Percentiles rank a stretch among this genome's conserved stretches.
Conservation (phyloP, 106 monocot species). For the Ottelia alismoides region DNA sequence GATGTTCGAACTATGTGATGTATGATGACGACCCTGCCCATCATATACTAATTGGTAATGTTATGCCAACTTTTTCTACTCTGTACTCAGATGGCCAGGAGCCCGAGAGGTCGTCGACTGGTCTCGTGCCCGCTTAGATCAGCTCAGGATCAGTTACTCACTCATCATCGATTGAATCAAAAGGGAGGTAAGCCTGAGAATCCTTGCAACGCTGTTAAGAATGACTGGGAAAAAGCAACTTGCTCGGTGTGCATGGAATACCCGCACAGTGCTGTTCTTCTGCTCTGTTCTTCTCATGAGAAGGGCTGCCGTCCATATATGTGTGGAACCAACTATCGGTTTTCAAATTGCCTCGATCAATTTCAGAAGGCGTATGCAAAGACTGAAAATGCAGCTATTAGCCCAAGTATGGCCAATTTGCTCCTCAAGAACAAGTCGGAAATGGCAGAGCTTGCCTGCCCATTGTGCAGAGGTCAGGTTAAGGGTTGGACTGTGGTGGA, state of each 20-base stretch:
- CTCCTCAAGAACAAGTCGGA: neutral
- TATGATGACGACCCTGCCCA: too few species aligned
- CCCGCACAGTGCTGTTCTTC: slow-evolving; percentile 59
- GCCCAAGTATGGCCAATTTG: neutral
- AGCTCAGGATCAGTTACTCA: too few species aligned
- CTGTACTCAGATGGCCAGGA: too few species aligned
- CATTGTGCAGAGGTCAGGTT: slow-evolving; percentile 8
- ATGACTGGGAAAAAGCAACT: too few species aligned
- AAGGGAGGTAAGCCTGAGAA: slow-evolving; percentile 5
- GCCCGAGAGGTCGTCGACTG: too few species aligned
- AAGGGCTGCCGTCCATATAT: slow-evolving; percentile 69
- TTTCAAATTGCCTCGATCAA: slow-evolving; percentile 61
- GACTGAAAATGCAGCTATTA: neutral
- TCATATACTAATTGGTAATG: too few species aligned
- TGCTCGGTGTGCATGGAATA: slow-evolving; percentile 66
- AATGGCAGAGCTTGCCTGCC: slow-evolving; percentile 7
- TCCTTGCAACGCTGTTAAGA: slow-evolving; percentile 11
- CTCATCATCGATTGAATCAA: too few species aligned
- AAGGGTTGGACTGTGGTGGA: slow-evolving; percentile 1
- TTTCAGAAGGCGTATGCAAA: slow-evolving; percentile 59
- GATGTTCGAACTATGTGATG: too few species aligned
- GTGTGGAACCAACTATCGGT: slow-evolving; percentile 50
- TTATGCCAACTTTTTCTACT: too few species aligned
- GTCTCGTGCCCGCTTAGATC: too few species aligned
- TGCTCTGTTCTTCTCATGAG: slow-evolving; percentile 55